Percentiles rank a stretch among this genome's conserved stretches.
Evolutionary conservation across 805 yeast genomes (phyloP).

Genomic region (Wickerhamiella hasegawae): DNA sequence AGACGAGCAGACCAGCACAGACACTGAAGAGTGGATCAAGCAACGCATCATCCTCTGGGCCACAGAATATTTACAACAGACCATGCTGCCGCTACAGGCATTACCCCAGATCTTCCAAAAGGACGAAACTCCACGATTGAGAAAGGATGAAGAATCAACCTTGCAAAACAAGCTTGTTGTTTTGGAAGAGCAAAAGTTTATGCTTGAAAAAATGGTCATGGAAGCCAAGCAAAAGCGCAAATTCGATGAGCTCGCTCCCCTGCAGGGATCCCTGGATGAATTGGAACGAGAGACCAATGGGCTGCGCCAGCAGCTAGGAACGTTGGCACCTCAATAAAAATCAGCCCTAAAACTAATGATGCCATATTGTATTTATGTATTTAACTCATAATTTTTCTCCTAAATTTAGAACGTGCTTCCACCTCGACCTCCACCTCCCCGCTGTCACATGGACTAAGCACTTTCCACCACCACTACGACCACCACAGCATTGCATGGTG

Average conservation of each 20-base stretch:
- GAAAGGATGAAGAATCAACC: constrained; percentile 14
- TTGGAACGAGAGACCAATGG: constrained; percentile 29
- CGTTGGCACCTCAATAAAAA: constrained; percentile 24
- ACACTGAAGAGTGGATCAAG: constrained; percentile 32
- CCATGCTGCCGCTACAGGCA: constrained; percentile 46
- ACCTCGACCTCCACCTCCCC: neutral
- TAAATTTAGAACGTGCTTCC: neutral
- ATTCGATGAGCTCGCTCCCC: constrained; percentile 57
- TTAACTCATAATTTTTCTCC: too few relatives aligned
- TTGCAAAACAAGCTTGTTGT: constrained; percentile 55
- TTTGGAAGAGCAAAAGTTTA: constrained; percentile 62
- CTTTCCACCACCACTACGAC: too few relatives aligned
- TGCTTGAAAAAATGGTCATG: constrained; percentile 49
- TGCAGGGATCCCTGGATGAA: constrained; percentile 44
- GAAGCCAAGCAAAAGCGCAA: constrained; percentile 49
- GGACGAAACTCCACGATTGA: constrained; percentile 7
- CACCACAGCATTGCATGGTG: too few relatives aligned
- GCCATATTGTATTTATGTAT: neutral
- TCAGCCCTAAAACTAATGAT: neutral
- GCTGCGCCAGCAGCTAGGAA: constrained; percentile 41
- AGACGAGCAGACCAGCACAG: constrained; percentile 20
- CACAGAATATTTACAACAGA: constrained; percentile 46
- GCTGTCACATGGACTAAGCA: too few relatives aligned
- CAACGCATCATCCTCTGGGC: constrained; percentile 42
- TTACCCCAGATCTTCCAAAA: constrained; percentile 33